phyloP scores from a whole-genome alignment of 2,329 filamentous ascomycete genomes.

The Arthrobotrys pseudoclavata region DNA sequence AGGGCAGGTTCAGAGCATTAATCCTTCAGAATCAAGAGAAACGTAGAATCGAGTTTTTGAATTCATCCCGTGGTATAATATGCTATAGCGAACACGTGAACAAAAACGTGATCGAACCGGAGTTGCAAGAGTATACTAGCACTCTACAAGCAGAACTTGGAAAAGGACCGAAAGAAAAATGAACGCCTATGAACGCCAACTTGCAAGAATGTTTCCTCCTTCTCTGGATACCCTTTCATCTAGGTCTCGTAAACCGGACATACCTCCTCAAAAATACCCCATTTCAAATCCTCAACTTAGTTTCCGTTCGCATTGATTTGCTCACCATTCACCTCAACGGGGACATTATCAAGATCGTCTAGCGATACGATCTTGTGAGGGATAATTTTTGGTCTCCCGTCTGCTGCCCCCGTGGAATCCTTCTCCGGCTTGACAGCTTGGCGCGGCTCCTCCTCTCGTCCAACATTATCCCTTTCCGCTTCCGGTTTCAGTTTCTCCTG shows the following conservation, averaged over 20 bases:
- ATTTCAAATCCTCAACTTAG: neutral
- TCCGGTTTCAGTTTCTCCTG: slow-evolving; percentile 3
- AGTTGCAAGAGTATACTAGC: neutral
- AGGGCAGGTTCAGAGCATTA: too few relatives aligned
- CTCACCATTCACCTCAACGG: slow-evolving; percentile 49
- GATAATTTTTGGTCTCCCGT: slow-evolving; percentile 15
- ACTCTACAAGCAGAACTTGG: slow-evolving; percentile 5
- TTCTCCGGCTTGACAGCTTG: neutral
- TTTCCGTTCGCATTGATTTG: slow-evolving; percentile 5
- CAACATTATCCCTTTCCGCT: neutral
- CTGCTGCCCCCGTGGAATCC: neutral
- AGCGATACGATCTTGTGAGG: slow-evolving; percentile 52
- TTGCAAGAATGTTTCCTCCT: slow-evolving; percentile 8
- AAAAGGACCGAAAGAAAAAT: neutral
- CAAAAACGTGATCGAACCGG: slow-evolving; percentile 3
- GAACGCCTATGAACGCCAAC: slow-evolving; percentile 16
- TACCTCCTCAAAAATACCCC: neutral
- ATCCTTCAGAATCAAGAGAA: neutral
- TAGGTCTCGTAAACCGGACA: neutral
- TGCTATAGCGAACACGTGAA: slow-evolving; percentile 6
- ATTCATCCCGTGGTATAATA: slow-evolving; percentile 31
- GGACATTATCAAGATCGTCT: slow-evolving; percentile 48
- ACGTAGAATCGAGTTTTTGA: slow-evolving; percentile 5
- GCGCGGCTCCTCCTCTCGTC: neutral
- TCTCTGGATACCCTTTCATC: neutral